Evolutionary conservation across 208 protist species (phyloP), one percentile per base, ranked within the genome.

Genomic region (Crithidia thermophila): DNA sequence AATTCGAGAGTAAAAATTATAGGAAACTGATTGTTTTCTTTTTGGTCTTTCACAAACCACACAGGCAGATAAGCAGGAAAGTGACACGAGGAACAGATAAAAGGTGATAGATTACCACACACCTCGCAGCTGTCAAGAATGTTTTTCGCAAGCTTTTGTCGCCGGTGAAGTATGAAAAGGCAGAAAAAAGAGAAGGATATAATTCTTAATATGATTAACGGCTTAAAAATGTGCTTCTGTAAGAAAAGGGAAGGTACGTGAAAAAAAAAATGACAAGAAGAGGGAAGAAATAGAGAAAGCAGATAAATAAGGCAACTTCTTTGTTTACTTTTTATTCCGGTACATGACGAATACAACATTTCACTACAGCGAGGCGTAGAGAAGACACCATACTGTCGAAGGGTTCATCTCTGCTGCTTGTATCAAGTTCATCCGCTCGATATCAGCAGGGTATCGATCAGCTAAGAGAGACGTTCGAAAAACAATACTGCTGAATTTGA

Each of bases 81-180:
- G 25, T 7, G 23, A 20, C 14, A 18, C 1, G 18, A 31, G 40
- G 11, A 42, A 39, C 9, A 46, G 21, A 70, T 3, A 51, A n/a
- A 14, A 20, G 39, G 65, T 56, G 65, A 71, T 71, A 57, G 65
- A 33, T 71, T 71, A 71, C 65, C 53, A 57, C 65, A 58, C 56
- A 71, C 55, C 43, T 21, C 9, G 14, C 14, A 6, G 7, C 10
- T n/a, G 6, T 28, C 28, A 9, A 5, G 21, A 14, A 9, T 23
- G 51, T 51, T 30, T 16, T 30, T 34, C 40, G 10, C n/a, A 40
- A n/a, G 25, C 9, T 46, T 34, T 49, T 1, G 9, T 9, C 2
- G 39, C 7, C 4, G 9, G 51, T 33, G 30, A 57, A 74, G 46
- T 27, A 59, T 30, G 39, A 52, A 72, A 33, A 65, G 6, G 34